Conservation (phyloP, 2,329 filamentous ascomycete species). For the Xylaria sp. region DNA sequence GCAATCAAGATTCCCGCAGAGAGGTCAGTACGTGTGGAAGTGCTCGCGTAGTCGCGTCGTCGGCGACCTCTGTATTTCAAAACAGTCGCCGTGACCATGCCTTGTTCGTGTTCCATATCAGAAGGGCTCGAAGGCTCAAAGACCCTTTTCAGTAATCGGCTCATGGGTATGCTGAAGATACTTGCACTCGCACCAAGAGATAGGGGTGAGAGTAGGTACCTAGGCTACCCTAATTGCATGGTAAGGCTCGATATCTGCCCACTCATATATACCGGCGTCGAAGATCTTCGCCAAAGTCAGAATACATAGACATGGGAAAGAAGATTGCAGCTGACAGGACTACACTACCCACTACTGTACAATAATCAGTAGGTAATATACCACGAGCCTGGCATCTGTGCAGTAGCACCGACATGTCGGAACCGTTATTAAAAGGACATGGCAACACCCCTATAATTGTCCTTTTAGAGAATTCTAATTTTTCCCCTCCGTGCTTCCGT, state of each 20-base stretch:
- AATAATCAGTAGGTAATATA: slow-evolving; percentile 8
- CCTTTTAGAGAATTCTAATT: too few species aligned
- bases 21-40: background rate
- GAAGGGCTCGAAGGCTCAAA: background rate
- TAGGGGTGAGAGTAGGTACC: slow-evolving; percentile 12
- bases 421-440: slow-evolving; percentile 7
- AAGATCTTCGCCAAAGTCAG: slow-evolving; percentile 34
- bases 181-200: slow-evolving; percentile 17
- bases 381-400: slow-evolving; percentile 24
- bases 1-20: slow-evolving; percentile 1
- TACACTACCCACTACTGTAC: background rate
- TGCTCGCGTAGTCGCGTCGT: slow-evolving; percentile 28
- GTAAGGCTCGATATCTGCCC: slow-evolving; percentile 32
- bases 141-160: slow-evolving; percentile 7
- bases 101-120: slow-evolving; percentile 29
- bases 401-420: slow-evolving; percentile 27
- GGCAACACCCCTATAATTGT: slow-evolving; percentile 12
- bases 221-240: slow-evolving; percentile 12
- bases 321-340: slow-evolving; percentile 36
- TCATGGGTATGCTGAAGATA: background rate
- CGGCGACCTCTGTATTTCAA: slow-evolving; percentile 31
- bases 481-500: too few species aligned
- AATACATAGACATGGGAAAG: slow-evolving; percentile 27
- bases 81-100: slow-evolving; percentile 19
- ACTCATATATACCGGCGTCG: slow-evolving; percentile 23